phyloP scores from a whole-genome alignment of 768 basidiomycete genomes.

The Asterophora lycoperdoides region DNA sequence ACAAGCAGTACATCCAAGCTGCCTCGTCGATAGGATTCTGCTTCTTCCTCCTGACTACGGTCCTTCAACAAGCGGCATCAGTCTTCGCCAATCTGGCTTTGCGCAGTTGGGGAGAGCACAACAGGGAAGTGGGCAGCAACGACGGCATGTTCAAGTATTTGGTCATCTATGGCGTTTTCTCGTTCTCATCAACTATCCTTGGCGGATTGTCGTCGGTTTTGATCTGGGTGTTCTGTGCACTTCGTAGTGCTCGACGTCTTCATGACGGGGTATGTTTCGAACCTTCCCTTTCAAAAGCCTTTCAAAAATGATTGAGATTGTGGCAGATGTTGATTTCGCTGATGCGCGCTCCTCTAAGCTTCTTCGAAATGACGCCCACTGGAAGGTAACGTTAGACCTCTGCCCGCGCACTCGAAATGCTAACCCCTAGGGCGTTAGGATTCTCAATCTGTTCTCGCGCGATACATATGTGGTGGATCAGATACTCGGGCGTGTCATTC shows the following conservation, averaged over 20 bases:
- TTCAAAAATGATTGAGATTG: neutral
- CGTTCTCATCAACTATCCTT: conserved; percentile 50
- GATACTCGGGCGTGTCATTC: conserved; percentile 72
- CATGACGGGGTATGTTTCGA: conserved; percentile 63
- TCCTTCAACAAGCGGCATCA: conserved; percentile 53
- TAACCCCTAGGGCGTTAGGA: conserved; percentile 38
- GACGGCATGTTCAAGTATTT: conserved; percentile 56
- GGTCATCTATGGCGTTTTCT: conserved; percentile 64
- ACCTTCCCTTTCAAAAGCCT: neutral
- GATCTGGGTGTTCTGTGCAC: conserved; percentile 73
- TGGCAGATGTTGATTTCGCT: conserved; percentile 72
- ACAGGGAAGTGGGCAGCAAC: conserved; percentile 55
- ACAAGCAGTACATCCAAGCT: conserved; percentile 71
- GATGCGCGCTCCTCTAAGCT: conserved; percentile 78
- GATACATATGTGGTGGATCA: conserved; percentile 88
- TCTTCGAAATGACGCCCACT: conserved; percentile 87
- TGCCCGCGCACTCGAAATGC: neutral
- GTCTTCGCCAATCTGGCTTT: conserved; percentile 63
- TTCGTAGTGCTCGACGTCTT: conserved; percentile 68
- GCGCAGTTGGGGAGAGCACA: conserved; percentile 81
- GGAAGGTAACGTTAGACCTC: conserved; percentile 51
- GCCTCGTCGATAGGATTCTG: conserved; percentile 71
- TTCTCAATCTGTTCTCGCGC: conserved; percentile 87
- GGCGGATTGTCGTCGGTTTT: conserved; percentile 55
- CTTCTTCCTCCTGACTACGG: conserved; percentile 53